Evolutionary conservation across 176 grass and related monocot species (phyloP).

Genomic region (Oryza nivara): DNA sequence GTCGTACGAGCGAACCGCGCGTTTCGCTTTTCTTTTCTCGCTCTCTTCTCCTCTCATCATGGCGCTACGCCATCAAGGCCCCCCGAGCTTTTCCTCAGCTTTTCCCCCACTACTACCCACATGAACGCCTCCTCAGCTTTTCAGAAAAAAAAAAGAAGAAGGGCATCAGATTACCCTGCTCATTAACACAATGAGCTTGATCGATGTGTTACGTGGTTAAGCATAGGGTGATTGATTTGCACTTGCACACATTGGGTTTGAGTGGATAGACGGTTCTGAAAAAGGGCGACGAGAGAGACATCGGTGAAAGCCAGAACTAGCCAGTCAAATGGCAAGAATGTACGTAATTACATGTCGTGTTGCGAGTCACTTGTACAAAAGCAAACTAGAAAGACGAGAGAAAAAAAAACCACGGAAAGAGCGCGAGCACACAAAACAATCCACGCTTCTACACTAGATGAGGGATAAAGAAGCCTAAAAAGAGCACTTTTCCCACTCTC

Average conservation of each 20-base stretch:
- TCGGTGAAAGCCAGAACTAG: background rate
- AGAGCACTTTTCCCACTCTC: conserved; percentile 51
- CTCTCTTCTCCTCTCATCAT: conserved; percentile 40
- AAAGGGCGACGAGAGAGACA: background rate
- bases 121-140: conserved; percentile 20
- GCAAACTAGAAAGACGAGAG: background rate
- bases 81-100: conserved; percentile 45
- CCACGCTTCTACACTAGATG: conserved; percentile 31
- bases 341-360: conserved; percentile 40
- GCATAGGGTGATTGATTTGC: background rate
- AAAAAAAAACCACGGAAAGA: background rate
- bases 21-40: background rate
- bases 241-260: no score
- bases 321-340: conserved; percentile 31
- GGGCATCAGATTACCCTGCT: background rate
- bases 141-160: background rate
- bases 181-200: background rate
- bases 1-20: conserved; percentile 12
- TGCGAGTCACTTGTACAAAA: conserved; percentile 25
- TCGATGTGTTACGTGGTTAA: background rate
- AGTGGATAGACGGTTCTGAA: background rate
- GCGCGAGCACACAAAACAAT: conserved; percentile 31
- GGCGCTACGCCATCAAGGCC: conserved; percentile 41
- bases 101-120: conserved; percentile 17
- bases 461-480: conserved; percentile 51